Conservation (phyloP, 176 grass and related monocot species). For the Lolium multiflorum region DNA sequence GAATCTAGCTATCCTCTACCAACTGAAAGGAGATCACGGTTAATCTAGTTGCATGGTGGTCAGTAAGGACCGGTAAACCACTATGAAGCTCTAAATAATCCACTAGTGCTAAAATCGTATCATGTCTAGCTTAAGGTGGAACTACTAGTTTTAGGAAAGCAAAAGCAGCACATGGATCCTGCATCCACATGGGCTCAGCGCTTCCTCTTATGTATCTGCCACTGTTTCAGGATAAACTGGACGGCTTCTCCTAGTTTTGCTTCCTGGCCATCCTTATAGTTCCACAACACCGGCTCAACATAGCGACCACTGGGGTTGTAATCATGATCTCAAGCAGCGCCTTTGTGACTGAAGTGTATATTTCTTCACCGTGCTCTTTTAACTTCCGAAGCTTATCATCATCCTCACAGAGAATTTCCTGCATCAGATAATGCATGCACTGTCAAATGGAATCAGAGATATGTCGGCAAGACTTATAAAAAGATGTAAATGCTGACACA, state of each 20-base stretch:
- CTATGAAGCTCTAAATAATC: background rate
- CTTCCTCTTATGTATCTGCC: conserved; percentile 10
- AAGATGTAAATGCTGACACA: background rate
- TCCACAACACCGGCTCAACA: conserved; percentile 44
- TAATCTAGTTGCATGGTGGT: background rate
- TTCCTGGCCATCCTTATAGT: conserved; percentile 11
- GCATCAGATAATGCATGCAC: background rate
- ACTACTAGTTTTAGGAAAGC: background rate
- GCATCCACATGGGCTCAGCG: background rate
- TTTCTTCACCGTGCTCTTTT: conserved; percentile 48
- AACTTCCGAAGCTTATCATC: conserved; percentile 45
- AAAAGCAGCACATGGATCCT: background rate
- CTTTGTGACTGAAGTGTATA: conserved; percentile 37
- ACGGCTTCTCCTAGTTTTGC: conserved; percentile 1
- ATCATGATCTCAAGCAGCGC: conserved; percentile 57
- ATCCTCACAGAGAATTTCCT: conserved; percentile 53
- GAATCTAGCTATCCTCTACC: background rate
- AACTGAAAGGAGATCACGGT: background rate
- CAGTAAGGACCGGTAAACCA: background rate
- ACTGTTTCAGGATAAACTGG: conserved; percentile 6
- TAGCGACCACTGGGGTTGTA: conserved; percentile 49
- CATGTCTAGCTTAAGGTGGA: background rate
- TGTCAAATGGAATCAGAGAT: background rate
- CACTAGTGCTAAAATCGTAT: background rate
- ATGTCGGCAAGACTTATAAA: background rate